Evolutionary conservation across 371 early-diverging fungal species (phyloP), one percentile per base, ranked within the genome.

Genomic region (Saksenaea oblongispora): DNA sequence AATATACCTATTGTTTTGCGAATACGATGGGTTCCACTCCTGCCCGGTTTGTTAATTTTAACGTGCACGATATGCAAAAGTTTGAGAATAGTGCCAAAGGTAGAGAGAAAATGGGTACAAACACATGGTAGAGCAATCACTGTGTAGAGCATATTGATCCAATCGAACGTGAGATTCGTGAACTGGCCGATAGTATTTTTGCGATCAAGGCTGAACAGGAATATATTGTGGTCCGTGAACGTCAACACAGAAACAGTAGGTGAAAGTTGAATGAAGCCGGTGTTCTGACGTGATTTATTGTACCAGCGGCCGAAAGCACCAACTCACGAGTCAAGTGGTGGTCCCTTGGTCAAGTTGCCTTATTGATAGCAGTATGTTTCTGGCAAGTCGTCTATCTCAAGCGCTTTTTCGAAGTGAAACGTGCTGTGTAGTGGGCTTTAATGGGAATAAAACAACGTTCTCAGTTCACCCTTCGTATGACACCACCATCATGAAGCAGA

Each of bases 271-370:
- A n/a, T 35, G 11, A 18, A 55, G 37, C 27, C n/a, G 36, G 1
- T 17, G 51, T 60, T 18, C 28, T 53, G 5, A 31, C 31, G 31
- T 55, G 2, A 27, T 42, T 39, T 28, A 39, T 55, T 11, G 22
- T n/a, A n/a, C 39, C 74, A 91, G 91, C 92, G 69, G 89, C 87
- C 64, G 89, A 91, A 72, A 85, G 85, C 71, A 90, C 90, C n/a
- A 89, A 91, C 68, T 66, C 82, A 35, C 87, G 92, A 65, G 91
- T 91, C 35, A 84, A 88, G 59, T 89, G 89, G 87, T 91, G 92
- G 92, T 89, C 91, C n/a, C 64, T 89, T 22, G 76, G 85, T 54
- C 89, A 92, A 72, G 69, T 84, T 36, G 75, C 63, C 18, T 71
- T 91, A 59, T 72, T 92, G 44, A 69, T 87, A 28, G 79, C 75